Percentiles rank a stretch among this genome's conserved stretches.
Evolutionary conservation across 2,329 filamentous ascomycete species (phyloP).

Genomic region (Apiospora sp.): DNA sequence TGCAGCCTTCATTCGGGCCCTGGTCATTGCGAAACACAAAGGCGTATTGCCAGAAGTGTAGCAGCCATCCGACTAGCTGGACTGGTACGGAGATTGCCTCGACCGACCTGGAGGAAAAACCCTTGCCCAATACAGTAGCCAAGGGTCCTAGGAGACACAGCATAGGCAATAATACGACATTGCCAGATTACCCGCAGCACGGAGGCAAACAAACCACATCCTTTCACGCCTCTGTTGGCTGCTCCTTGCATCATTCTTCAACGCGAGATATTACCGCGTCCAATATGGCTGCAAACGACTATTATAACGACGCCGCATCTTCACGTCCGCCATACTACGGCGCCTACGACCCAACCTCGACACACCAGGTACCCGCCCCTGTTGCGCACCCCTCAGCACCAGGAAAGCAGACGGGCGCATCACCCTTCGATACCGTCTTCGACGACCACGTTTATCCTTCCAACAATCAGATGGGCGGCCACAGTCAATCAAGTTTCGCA

Average conservation of each 20-base stretch:
- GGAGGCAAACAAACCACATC: not conserved
- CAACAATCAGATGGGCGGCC: constrained; percentile 49
- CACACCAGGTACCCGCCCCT: constrained; percentile 46
- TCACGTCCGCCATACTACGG: constrained; percentile 48
- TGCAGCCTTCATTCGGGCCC: not conserved
- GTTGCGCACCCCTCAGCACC: constrained; percentile 50
- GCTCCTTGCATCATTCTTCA: not conserved
- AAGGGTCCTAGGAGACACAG: not conserved
- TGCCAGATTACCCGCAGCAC: not conserved
- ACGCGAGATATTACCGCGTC: not conserved
- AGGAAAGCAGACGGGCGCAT: constrained; percentile 48
- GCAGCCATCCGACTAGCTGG: constrained; percentile 18
- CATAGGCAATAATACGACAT: constrained; percentile 9
- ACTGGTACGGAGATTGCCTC: constrained; percentile 16
- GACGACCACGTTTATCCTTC: constrained; percentile 72
- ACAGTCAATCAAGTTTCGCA: constrained; percentile 52
- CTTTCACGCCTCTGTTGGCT: not conserved
- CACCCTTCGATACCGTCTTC: constrained; percentile 72
- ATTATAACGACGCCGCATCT: constrained; percentile 61
- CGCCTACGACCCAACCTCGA: constrained; percentile 44
- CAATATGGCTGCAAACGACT: constrained; percentile 71
- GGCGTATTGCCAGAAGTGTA: not conserved
- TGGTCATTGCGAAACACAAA: constrained; percentile 13
- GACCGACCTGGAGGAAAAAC: not conserved
- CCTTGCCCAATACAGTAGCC: not conserved